Percentiles rank a stretch among this genome's conserved stretches.
Conservation (phyloP, 495 filamentous ascomycete species). For the Pyrenula aspistea region DNA sequence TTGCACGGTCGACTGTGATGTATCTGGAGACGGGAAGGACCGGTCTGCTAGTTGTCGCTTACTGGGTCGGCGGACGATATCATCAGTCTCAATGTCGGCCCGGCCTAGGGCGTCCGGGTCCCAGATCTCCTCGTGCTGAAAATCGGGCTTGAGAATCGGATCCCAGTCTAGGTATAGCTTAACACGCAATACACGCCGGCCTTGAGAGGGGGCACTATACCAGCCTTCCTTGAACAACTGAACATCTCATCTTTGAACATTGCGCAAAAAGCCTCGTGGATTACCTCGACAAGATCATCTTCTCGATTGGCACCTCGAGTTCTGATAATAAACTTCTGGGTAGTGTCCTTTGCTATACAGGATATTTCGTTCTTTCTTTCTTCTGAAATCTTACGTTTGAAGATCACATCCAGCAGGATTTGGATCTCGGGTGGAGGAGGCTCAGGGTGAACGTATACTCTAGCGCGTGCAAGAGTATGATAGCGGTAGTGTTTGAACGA, state of each 20-base stretch:
- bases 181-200: not conserved
- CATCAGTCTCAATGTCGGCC: not conserved
- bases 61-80: not conserved
- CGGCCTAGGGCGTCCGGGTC: not conserved
- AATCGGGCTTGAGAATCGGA: slow-evolving; percentile 5
- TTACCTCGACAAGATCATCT: slow-evolving; percentile 3
- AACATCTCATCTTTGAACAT: slow-evolving; percentile 4
- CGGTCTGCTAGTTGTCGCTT: slow-evolving; percentile 2
- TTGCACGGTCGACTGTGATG: slow-evolving; percentile 4
- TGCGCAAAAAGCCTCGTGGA: not conserved
- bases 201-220: slow-evolving; percentile 1
- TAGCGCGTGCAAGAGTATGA: slow-evolving; percentile 3
- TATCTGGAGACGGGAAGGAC: slow-evolving; percentile 1
- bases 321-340: not conserved
- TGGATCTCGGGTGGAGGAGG: slow-evolving; percentile 4
- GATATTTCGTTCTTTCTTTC: slow-evolving; percentile 3
- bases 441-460: slow-evolving; percentile 3
- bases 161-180: slow-evolving; percentile 6
- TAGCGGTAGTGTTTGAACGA: slow-evolving; percentile 3
- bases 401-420: slow-evolving; percentile 2
- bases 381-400: slow-evolving; percentile 3
- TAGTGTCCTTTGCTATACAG: slow-evolving; percentile 1
- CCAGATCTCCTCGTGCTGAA: not conserved
- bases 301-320: slow-evolving; percentile 2
- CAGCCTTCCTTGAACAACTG: slow-evolving; percentile 4